A percentile compares a stretch with the other conserved stretches of the same genome.
Evolutionary conservation across 257 asterid species (phyloP).

Genomic region (Solanum chilense): DNA sequence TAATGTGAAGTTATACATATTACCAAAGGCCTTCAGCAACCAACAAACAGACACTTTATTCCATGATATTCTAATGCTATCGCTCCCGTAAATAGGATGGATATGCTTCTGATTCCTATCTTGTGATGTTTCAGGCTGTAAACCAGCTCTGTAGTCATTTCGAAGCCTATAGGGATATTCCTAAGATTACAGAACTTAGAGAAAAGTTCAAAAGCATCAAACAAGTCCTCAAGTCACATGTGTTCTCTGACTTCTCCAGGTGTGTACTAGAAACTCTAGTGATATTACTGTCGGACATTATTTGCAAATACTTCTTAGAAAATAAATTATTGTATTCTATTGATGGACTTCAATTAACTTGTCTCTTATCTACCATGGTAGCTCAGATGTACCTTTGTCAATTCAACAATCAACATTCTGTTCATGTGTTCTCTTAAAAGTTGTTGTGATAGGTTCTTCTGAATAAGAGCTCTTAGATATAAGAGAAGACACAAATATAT

Average conservation of each 20-base stretch:
- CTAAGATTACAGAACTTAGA: slow-evolving; percentile 86
- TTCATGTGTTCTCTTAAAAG: neutral
- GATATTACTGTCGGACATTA: neutral
- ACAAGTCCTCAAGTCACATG: neutral
- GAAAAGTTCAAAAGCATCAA: slow-evolving; percentile 41
- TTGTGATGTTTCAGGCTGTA: slow-evolving; percentile 23
- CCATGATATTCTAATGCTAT: neutral
- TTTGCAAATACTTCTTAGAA: neutral
- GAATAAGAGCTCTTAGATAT: neutral
- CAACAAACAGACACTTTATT: neutral
- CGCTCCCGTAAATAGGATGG: neutral
- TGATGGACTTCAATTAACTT: neutral
- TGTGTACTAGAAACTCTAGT: slow-evolving; percentile 9
- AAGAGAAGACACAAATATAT: neutral
- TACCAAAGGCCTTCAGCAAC: neutral
- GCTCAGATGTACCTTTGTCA: neutral
- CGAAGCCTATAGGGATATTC: slow-evolving; percentile 74
- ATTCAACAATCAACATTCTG: neutral
- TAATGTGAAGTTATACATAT: neutral
- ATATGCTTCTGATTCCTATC: slow-evolving; percentile 6
- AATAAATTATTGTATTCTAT: neutral
- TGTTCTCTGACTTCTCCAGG: slow-evolving; percentile 72
- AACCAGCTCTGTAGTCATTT: neutral
- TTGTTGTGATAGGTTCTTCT: neutral
- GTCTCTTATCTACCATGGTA: neutral